Evolutionary conservation across 495 filamentous ascomycete genomes (phyloP).

Genomic region (Neurospora sp.): DNA sequence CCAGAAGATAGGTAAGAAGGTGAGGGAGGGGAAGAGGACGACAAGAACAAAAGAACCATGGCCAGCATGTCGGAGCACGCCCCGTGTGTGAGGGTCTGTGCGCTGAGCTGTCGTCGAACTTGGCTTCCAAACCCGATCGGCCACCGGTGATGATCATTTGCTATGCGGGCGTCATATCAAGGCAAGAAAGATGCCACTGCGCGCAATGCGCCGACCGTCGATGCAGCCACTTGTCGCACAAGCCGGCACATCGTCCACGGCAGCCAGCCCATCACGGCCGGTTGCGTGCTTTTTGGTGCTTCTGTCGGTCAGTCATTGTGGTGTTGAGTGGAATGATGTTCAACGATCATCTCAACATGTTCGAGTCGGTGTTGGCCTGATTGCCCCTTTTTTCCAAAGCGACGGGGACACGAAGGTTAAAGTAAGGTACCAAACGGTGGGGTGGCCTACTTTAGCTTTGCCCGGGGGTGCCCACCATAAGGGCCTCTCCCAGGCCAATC

Average conservation of each 20-base stretch:
- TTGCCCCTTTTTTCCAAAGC: background rate
- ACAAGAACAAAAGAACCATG: background rate
- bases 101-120: background rate
- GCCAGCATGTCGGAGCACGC: background rate
- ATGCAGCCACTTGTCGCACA: background rate
- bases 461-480: background rate
- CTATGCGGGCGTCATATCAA: background rate
- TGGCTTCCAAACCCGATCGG: background rate
- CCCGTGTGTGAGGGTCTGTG: background rate
- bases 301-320: background rate
- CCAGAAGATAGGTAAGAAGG: background rate
- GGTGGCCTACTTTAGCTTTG: background rate
- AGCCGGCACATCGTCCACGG: background rate
- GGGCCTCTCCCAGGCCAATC: slow-evolving; percentile 5
- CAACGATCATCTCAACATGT: background rate
- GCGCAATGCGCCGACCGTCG: background rate
- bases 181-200: background rate
- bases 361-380: background rate
- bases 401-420: background rate
- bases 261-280: background rate
- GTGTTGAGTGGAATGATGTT: background rate
- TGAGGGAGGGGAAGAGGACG: background rate
- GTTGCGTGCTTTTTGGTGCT: background rate
- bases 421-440: background rate
- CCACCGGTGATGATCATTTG: background rate